A percentile compares a stretch with the other conserved stretches of the same genome.
Evolutionary conservation across 2,329 filamentous ascomycete genomes (phyloP).

Genomic region (Tolypocladium album): DNA sequence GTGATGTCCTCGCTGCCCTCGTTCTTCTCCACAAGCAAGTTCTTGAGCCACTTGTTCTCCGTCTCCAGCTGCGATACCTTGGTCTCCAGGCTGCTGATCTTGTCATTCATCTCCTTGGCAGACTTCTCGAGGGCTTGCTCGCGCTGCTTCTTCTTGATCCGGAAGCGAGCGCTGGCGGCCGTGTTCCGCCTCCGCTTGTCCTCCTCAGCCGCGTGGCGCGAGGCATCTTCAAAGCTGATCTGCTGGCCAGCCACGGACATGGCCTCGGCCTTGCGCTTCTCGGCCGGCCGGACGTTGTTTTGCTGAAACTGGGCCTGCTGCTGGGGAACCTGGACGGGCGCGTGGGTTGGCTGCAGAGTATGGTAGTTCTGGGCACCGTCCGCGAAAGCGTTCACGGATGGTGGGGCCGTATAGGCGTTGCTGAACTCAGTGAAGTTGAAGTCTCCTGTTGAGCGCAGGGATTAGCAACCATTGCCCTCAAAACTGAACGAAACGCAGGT

Average conservation of each 20-base stretch:
- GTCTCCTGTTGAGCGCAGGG: conserved; percentile 40
- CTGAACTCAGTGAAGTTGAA: conserved; percentile 46
- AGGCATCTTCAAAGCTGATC: conserved; percentile 57
- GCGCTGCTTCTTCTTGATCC: conserved; percentile 92
- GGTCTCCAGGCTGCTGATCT: conserved; percentile 61
- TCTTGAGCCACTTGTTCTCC: conserved; percentile 75
- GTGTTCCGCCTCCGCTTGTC: conserved; percentile 86
- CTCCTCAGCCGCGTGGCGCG: conserved; percentile 69
- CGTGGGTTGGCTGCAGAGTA: conserved; percentile 42
- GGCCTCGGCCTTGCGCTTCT: conserved; percentile 36
- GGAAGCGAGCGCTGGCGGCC: conserved; percentile 78
- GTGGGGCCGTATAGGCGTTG: conserved; percentile 38
- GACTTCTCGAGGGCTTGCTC: conserved; percentile 76
- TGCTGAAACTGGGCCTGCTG: conserved; percentile 23
- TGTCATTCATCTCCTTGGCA: conserved; percentile 74
- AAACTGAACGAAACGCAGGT: not conserved
- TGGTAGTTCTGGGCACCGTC: conserved; percentile 29
- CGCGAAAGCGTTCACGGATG: conserved; percentile 31
- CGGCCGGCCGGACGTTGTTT: conserved; percentile 19
- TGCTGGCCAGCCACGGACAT: conserved; percentile 28
- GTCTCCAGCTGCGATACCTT: conserved; percentile 69
- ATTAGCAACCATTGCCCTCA: conserved; percentile 3
- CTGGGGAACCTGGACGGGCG: conserved; percentile 27
- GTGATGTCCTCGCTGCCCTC: conserved; percentile 46
- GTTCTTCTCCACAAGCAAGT: conserved; percentile 73